Evolutionary conservation across 2,329 filamentous ascomycete genomes (phyloP), one percentile per base, ranked within the genome.

Genomic region (Verticillium klebahnii): DNA sequence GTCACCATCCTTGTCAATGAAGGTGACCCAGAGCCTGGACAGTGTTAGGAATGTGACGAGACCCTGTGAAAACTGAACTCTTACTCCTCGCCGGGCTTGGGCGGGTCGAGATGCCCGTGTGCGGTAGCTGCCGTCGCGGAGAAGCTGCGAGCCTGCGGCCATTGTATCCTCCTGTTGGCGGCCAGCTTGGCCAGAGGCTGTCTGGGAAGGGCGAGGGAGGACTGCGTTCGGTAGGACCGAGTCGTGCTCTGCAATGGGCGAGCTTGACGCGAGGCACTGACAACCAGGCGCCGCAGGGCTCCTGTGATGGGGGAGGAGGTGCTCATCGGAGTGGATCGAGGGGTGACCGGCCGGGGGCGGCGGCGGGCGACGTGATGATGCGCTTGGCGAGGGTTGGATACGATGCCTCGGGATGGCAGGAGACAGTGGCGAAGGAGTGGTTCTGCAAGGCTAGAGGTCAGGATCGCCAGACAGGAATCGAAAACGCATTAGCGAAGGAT

Each of bases 51-150:
- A 50, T 39, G 56, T 40, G 23, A 37, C 9, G 57, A 19, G 58
- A 55, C 37, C 55, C 19, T 6, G 6, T 15, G 62, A 1, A 39
- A 37, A 34, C 31, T 17, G 65, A 40, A 60, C 36, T 77, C 89
- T 72, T 81, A 96, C 92, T 97, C 95, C 83, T 98, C 92, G 57
- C 95, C 95, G 0, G 92, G 85, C 77, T 93, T 94, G 2, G 95
- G 94, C 34, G 90, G 85, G 61, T 88, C 86, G 68, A 97, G 78
- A 74, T 98, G 92, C 56, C 90, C 92, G 75, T 99, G 95, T 58
- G 75, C 78, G 60, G 78, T 75, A 61, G 79, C 71, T 12, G 84
- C 72, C 5, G 89, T 88, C 12, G 83, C 85, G 52, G 89, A 90
- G 74, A 97, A 95, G 60, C 73, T 75, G 70, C 88, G 70, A 34